Base-by-base conservation (phyloP, 768 basidiomycete genomes). In the Pulveroboletus sp. region DNA sequence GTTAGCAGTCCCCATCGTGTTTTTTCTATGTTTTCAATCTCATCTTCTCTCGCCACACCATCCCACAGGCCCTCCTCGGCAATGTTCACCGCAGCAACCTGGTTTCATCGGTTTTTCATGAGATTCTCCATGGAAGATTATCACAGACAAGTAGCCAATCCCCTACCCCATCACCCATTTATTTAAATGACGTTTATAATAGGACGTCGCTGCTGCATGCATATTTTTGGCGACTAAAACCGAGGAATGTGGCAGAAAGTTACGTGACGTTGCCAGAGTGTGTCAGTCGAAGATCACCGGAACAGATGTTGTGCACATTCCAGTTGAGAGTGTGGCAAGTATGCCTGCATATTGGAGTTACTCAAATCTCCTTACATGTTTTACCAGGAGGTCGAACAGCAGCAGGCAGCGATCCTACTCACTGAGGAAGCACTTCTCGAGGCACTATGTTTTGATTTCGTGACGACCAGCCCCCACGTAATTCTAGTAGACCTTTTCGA, bases 91-190 rank as follows among this genome's bases (percentile, higher is more conserved):
- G 89, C 91, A 22, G 89, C 89, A 22, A 88, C 86, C 6, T 93
- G 90, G 86, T 90, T 92, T 57, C 91, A 93, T 67, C 78, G 91
- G 12, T 93, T 93, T 68, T 93, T 88, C 67, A 90, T 93, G 89
- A 78, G 90, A 51, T 84, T 80, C 63, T 81, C 89, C 23, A 80
- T 89, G 79, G 82, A 86, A 59, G 86, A 90, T 60, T 86, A 87
- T 60, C 85, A 87, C 86, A 88, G 75, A 89, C 86, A 68, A 55
- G 73, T 69, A 51, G 29, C 31, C 31, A 51, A 37, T n/a, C 53
- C 45, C 40, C 45, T 36, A 29, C 5, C 43, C 11, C 41, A 20
- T 53, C 50, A 34, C 47, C 39, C 54, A 12, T 37, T 23, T 44
- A 38, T 48, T 54, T 57, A 53, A 41, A 44, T 50, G 17, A 29